Conservation (phyloP, 345 rosid genomes). For the Brassica juncea region DNA sequence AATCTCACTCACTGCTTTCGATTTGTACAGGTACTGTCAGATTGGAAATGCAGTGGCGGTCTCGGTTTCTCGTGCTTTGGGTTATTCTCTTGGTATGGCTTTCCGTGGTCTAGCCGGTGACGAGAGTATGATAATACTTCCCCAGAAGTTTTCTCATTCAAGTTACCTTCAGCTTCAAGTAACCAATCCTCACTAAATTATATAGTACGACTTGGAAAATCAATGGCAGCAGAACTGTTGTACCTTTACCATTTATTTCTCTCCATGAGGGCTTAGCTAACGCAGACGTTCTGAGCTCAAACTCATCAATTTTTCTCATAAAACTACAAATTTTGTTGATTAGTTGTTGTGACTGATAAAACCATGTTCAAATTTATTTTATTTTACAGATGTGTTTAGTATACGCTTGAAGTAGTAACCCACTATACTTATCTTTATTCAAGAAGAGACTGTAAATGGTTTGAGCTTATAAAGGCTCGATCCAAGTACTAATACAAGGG, state of each 20-base stretch:
- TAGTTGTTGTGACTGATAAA: not conserved
- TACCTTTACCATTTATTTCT: not conserved
- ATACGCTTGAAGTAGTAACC: not conserved
- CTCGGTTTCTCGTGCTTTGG: constrained; percentile 76
- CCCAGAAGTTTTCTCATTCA: constrained; percentile 73
- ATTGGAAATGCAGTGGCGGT: constrained; percentile 89
- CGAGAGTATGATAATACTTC: constrained; percentile 62
- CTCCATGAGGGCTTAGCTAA: not conserved
- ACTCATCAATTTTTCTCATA: not conserved
- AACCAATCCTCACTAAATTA: constrained; percentile 18
- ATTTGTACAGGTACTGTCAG: constrained; percentile 70
- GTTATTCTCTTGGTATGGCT: constrained; percentile 77
- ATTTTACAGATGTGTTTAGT: not conserved
- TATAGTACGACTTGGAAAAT: not conserved
- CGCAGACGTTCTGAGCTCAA: constrained; percentile 8
- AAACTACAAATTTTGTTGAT: not conserved
- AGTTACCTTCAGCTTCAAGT: constrained; percentile 50
- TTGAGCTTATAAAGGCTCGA: not conserved
- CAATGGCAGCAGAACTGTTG: constrained; percentile 1
- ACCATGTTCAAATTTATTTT: not conserved
- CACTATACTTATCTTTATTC: not conserved
- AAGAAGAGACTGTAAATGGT: not conserved
- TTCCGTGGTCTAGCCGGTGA: constrained; percentile 46
- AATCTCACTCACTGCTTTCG: not conserved
- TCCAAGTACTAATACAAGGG: not conserved